A percentile compares a stretch with the other conserved stretches of the same genome.
Conservation (phyloP, 2,329 filamentous ascomycete species). For the Nemania sp. region DNA sequence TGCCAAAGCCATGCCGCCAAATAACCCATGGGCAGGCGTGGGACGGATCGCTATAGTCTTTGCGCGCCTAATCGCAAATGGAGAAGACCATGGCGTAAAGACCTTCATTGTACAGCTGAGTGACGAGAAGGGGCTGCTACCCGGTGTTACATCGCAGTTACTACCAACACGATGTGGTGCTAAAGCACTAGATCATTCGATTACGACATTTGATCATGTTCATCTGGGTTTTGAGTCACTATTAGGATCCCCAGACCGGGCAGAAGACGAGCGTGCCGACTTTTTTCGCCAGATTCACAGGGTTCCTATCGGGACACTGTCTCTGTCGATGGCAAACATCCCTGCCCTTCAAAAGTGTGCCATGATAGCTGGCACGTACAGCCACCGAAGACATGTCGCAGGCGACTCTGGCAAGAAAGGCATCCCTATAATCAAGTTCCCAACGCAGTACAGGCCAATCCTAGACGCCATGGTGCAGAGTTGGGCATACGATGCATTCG, state of each 20-base stretch:
- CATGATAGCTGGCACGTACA: constrained; percentile 33
- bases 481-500: constrained; percentile 29
- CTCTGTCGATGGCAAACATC: constrained; percentile 30
- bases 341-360: constrained; percentile 17
- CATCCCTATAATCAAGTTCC: constrained; percentile 31
- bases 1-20: constrained; percentile 40
- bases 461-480: constrained; percentile 27
- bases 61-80: constrained; percentile 37
- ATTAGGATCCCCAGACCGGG: constrained; percentile 30
- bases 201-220: constrained; percentile 42
- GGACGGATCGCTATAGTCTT: constrained; percentile 40
- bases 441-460: constrained; percentile 35
- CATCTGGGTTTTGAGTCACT: constrained; percentile 33
- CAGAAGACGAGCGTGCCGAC: constrained; percentile 28
- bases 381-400: constrained; percentile 22
- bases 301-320: constrained; percentile 34
- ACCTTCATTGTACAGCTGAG: constrained; percentile 40
- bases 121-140: constrained; percentile 32
- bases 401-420: background rate
- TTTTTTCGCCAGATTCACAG: constrained; percentile 37
- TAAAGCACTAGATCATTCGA: constrained; percentile 37
- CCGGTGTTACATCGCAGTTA: constrained; percentile 34
- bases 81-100: constrained; percentile 35
- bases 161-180: constrained; percentile 37
- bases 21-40: constrained; percentile 30